Base-by-base conservation (phyloP, 352 stramenopile genomes). In the Globisporangium yorkense region DNA sequence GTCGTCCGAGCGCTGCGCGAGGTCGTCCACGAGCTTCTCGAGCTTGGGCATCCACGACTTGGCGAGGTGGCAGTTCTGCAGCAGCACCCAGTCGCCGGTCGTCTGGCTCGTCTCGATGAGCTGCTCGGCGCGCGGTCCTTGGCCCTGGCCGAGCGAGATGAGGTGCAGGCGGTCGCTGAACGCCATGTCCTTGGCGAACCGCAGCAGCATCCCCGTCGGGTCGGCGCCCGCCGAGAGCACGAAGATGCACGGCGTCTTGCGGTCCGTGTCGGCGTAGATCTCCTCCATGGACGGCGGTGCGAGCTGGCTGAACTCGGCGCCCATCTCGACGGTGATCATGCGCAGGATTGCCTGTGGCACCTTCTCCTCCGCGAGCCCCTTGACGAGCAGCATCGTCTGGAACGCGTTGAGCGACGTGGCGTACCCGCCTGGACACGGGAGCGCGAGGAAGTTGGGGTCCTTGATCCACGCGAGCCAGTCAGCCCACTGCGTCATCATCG, bases 11-110 rank as follows among this genome's bases (percentile, higher is more conserved):
- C 74, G 63, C 33, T 89, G 75, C 1, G 71, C 81, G 45, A 97
- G 75, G 13, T 88, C 86, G 21, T 97, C 86, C 2, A 98, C 84
- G 21, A 98, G 89, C 35, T 87, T 87, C 65, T 98, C 93, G 13
- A 98, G 71, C 20, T 87, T 89, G 2, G 88, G 88, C 88, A 98
- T 97, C 93, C 93, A 98, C 18, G 79, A 95, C 54, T 97, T 97
- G 10, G 92, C 93, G 8, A 98, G 72, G 62, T 98, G 94, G 63
- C 92, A 98, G 55, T 98, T 98, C 53, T 98, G 92, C 8, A 98
- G 66, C 43, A 98, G 56, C 15, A 98, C 92, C 93, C 93, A 98
- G 73, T 98, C 92, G 0, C 91, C 92, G 0, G 77, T 84, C 5
- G 71, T 62, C 20, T 91, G 87, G 24, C 82, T 90, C 18, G 62